Evolutionary conservation across 495 filamentous ascomycete genomes (phyloP).

Genomic region (Thozetella sp.): DNA sequence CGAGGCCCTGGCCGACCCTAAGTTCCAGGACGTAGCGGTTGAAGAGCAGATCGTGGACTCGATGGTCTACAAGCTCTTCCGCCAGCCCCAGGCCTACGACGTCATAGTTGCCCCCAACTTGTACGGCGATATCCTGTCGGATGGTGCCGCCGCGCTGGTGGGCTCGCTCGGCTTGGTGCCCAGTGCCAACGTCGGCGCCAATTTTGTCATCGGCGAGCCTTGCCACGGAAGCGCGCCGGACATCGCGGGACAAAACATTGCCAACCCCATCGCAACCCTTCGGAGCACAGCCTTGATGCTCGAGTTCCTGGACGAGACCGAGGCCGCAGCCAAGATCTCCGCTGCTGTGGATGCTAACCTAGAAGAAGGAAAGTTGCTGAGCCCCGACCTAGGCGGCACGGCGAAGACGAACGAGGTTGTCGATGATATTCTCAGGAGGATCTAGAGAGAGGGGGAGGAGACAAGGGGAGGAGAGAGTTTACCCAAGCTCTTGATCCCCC

Average conservation of each 20-base stretch:
- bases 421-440: conserved; percentile 81
- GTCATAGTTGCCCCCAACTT: conserved; percentile 98
- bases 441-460: conserved; percentile 50
- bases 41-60: conserved; percentile 99
- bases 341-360: conserved; percentile 90
- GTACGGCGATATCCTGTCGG: conserved; percentile 95
- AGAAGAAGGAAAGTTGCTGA: conserved; percentile 78
- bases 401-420: conserved; percentile 89
- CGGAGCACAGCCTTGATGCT: conserved; percentile 92
- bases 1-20: conserved; percentile 64
- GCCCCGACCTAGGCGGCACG: conserved; percentile 88
- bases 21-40: conserved; percentile 64
- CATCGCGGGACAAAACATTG: conserved; percentile 89
- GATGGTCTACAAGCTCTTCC: conserved; percentile 99
- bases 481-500: no score
- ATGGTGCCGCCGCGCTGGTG: conserved; percentile 93
- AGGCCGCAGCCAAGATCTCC: conserved; percentile 87
- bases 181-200: conserved; percentile 93
- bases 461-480: neutral
- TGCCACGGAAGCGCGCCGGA: conserved; percentile 97
- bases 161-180: conserved; percentile 93
- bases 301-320: conserved; percentile 86
- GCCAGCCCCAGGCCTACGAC: conserved; percentile 90
- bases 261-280: conserved; percentile 95
- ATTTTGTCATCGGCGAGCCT: conserved; percentile 95